phyloP scores from a whole-genome alignment of 108 stramenopile species.

The Cafeteria roenbergensis region DNA sequence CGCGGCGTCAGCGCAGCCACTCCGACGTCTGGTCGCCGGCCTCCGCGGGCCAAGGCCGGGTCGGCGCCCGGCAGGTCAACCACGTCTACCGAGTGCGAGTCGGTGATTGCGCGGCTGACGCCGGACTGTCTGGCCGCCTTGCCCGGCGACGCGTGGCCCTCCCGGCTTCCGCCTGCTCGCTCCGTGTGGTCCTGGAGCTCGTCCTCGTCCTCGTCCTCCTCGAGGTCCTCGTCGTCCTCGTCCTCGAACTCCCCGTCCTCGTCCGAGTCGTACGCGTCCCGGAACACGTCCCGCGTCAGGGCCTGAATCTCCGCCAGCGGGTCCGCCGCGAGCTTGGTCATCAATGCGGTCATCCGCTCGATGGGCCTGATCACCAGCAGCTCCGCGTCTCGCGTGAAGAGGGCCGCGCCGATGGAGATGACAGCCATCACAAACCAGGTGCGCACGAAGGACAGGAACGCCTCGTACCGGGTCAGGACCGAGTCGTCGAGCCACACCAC shows the following conservation, averaged over 20 bases:
- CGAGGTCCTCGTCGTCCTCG: too few relatives aligned
- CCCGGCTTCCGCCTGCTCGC: background rate
- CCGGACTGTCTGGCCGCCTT: background rate
- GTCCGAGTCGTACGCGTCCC: background rate
- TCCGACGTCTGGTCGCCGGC: too few relatives aligned
- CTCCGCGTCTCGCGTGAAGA: conserved; percentile 52
- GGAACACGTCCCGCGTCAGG: background rate
- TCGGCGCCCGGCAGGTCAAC: too few relatives aligned
- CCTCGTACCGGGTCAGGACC: conserved; percentile 22
- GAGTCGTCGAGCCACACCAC: conserved; percentile 38
- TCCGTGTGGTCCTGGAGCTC: background rate
- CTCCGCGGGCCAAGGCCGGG: too few relatives aligned
- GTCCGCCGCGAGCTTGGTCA: conserved; percentile 44
- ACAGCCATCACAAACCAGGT: conserved; percentile 52
- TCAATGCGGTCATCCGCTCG: conserved; percentile 53
- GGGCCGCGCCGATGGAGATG: conserved; percentile 38
- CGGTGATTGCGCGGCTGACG: too few relatives aligned
- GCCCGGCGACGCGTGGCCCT: background rate
- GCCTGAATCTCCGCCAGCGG: conserved; percentile 29
- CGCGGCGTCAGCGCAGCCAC: too few relatives aligned
- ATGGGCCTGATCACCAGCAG: conserved; percentile 58
- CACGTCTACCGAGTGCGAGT: too few relatives aligned
- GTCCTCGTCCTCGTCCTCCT: conserved; percentile 2
- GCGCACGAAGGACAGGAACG: conserved; percentile 38
- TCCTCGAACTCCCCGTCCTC: background rate